phyloP scores from a whole-genome alignment of 1,284 basidiomycete genomes.

The Cutaneotrichosporon sp. region DNA sequence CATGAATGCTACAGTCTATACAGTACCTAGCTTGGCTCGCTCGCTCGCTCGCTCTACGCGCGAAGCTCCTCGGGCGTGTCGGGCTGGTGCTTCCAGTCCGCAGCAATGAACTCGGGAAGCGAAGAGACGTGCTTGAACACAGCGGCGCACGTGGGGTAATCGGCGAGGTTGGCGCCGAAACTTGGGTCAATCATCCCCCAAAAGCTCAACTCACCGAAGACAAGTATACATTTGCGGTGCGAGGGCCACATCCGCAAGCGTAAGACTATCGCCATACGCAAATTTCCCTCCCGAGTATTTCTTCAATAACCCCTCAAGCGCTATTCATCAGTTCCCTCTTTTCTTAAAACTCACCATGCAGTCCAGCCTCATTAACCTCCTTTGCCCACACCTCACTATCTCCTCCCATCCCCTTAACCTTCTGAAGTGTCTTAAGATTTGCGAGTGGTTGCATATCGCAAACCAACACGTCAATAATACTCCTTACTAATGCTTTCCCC shows the following conservation, averaged over 20 bases:
- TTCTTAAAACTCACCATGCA: constrained; percentile 8
- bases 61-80: constrained; percentile 26
- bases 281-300: constrained; percentile 14
- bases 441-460: constrained; percentile 24
- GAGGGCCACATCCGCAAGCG: constrained; percentile 22
- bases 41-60: constrained; percentile 1
- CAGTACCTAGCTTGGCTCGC: not conserved
- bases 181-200: not conserved
- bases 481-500: constrained; percentile 16
- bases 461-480: constrained; percentile 20
- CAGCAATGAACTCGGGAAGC: constrained; percentile 22
- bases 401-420: constrained; percentile 16
- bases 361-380: not conserved
- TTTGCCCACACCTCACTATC: constrained; percentile 19
- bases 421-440: constrained; percentile 15
- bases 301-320: constrained; percentile 20
- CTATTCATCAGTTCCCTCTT: not conserved
- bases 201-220: constrained; percentile 10
- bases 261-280: constrained; percentile 22
- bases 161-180: constrained; percentile 6
- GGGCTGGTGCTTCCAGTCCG: constrained; percentile 28
- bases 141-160: constrained; percentile 14
- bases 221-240: constrained; percentile 23
- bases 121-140: constrained; percentile 18
- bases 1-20: not conserved